Base-by-base conservation (phyloP, 1,139 yeast genomes). In the Citeromyces siamensis region DNA sequence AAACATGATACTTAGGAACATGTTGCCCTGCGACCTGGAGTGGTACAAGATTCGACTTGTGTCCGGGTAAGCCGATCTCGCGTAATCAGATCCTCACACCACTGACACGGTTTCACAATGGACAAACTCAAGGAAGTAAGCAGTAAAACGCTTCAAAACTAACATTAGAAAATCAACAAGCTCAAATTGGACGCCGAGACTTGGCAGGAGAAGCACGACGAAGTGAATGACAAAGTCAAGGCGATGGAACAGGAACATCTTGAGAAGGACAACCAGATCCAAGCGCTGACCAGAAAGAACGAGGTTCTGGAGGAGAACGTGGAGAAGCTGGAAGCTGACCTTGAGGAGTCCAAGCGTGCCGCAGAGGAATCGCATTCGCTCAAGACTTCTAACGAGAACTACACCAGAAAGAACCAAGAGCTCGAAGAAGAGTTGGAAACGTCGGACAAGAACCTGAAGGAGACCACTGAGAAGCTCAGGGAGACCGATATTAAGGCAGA, bases 161-260 rank as follows among this genome's bases (percentile, higher is more conserved):
- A 34, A 8, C 12, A 13, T 12, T 42, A 82, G 93, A 88, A 90
- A 76, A 69, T 90, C 68, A 80, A 71, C 69, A 76, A 78, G 64
- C 77, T 90, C 62, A 88, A 88, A 66, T 70, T 83, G 53, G 98
- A 90, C 59, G 88, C 95, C 48, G 99, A 93, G 68, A 68, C 81
- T 53, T 94, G 97, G 83, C 95, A 88, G 68, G 95, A 85, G 60
- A 84, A 86, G 68, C 81, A 93, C 44, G 98, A 90, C 54, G 95
- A 83, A 52, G 73, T 84, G 52, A 62, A 76, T 42, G 77, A 71
- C 46, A 78, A 78, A 59, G 76, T 83, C 65, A 90, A 88, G 71
- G 81, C 72, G 54, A 71, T 88, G 59, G 97, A 90, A 62, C 95
- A 86, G 64, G 95, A 86, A 54, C 71, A 72, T 57, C 69, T 83